These are phyloP conservation scores for Salvia splendens DNA, from an alignment of 257 asterid species.

Conservation along the genomic window DNA sequence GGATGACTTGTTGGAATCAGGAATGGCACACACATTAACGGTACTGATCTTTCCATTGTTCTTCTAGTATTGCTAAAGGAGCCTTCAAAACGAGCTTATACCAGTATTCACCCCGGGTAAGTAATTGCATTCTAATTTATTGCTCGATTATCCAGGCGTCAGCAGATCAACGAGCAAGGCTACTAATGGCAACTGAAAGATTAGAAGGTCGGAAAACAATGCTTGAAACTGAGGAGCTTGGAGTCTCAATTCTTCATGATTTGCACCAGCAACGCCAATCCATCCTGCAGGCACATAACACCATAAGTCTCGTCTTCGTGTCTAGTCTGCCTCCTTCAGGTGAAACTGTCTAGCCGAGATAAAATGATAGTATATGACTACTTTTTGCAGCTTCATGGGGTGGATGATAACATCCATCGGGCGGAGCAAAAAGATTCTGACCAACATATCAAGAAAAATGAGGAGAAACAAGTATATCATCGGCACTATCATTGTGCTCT, in stretches of 20 bases:
- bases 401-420: conserved; percentile 71
- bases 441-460: conserved; percentile 75
- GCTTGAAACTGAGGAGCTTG: conserved; percentile 62
- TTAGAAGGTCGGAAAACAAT: conserved; percentile 53
- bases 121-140: conserved; percentile 4
- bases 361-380: background rate
- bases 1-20: conserved; percentile 71
- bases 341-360: background rate
- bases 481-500: conserved; percentile 47
- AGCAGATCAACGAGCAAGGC: conserved; percentile 57
- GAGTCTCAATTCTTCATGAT: conserved; percentile 69
- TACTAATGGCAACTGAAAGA: conserved; percentile 53
- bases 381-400: conserved; percentile 67
- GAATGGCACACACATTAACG: conserved; percentile 61
- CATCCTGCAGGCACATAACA: conserved; percentile 54
- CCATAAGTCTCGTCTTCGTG: conserved; percentile 30
- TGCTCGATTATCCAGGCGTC: conserved; percentile 38
- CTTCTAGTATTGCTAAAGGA: background rate
- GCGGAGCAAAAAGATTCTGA: conserved; percentile 69
- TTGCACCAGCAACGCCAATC: conserved; percentile 65
- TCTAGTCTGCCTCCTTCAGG: background rate
- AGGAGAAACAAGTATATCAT: conserved; percentile 73
- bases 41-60: conserved; percentile 35
- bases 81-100: no score
- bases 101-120: no score